A percentile compares a stretch with the other conserved stretches of the same genome.
These are phyloP conservation scores for Monilinia vaccinii-corymbosi DNA, from an alignment of 2,329 filamentous ascomycete species.

Conservation along the genomic window DNA sequence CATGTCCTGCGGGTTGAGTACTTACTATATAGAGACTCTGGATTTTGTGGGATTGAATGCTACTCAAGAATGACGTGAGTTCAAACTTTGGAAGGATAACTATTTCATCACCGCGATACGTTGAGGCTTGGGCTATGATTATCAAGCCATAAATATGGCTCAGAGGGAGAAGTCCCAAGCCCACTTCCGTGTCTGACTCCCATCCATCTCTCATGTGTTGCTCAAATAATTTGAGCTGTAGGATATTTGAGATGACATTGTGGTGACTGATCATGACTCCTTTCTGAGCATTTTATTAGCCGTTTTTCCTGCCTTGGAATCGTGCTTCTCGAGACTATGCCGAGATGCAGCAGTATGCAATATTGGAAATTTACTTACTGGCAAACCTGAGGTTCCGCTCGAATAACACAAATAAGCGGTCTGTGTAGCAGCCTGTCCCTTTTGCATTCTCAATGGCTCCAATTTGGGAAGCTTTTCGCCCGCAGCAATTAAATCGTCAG, in stretches of 20 bases:
- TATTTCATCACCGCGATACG: conserved; percentile 64
- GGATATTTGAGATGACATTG: conserved; percentile 71
- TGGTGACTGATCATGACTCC: conserved; percentile 79
- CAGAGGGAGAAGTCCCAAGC: conserved; percentile 72
- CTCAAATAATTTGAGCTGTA: conserved; percentile 37
- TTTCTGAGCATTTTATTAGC: conserved; percentile 39
- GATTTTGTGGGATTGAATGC: conserved; percentile 63
- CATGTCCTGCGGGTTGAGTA: conserved; percentile 1
- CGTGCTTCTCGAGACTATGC: not conserved
- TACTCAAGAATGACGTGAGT: conserved; percentile 50
- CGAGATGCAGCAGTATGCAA: not conserved
- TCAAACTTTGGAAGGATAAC: conserved; percentile 72
- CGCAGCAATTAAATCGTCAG: conserved; percentile 62
- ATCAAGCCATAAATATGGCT: conserved; percentile 77
- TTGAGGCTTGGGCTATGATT: conserved; percentile 54
- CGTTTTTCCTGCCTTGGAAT: conserved; percentile 26
- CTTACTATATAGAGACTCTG: conserved; percentile 55
- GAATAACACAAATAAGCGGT: conserved; percentile 73
- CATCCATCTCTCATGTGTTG: conserved; percentile 40
- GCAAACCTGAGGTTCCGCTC: conserved; percentile 39
- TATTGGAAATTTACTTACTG: conserved; percentile 42
- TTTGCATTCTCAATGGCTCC: conserved; percentile 48
- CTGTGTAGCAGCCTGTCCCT: conserved; percentile 57
- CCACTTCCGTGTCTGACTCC: conserved; percentile 16
- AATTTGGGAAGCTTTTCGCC: conserved; percentile 47